Conservation (phyloP, 441 rosid species). For the Populus hybrid region DNA sequence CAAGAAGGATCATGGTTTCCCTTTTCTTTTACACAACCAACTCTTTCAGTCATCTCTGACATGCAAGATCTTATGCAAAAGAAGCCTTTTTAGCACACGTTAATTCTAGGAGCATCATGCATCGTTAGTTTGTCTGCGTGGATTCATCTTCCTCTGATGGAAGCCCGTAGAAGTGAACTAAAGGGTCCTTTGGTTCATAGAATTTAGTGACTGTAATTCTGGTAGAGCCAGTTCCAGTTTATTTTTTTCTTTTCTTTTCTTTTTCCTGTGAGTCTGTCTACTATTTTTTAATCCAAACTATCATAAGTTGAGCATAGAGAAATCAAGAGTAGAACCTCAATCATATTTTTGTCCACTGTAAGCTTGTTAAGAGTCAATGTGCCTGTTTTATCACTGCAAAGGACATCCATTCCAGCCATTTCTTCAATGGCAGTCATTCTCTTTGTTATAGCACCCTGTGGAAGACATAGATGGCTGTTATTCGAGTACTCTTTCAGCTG, state of each 20-base stretch:
- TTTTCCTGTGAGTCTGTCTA: background rate
- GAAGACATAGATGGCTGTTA: conserved; percentile 4
- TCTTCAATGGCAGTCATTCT: conserved; percentile 98
- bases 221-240: background rate
- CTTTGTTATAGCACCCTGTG: conserved; percentile 94
- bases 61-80: background rate
- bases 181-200: background rate
- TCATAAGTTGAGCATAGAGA: background rate
- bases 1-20: background rate
- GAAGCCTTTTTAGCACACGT: background rate
- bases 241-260: no score
- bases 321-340: conserved; percentile 50
- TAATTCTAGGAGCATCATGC: no score
- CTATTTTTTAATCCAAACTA: background rate
- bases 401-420: conserved; percentile 98
- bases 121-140: no score
- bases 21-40: background rate
- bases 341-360: conserved; percentile 73
- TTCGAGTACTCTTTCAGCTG: background rate
- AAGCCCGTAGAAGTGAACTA: no score
- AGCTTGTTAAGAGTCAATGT: conserved; percentile 91
- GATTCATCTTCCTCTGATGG: no score
- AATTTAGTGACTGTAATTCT: background rate
- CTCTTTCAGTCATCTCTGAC: background rate
- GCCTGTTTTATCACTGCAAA: conserved; percentile 95